Conservation (phyloP, 2,329 filamentous ascomycete species). For the Ophiostoma populinum region DNA sequence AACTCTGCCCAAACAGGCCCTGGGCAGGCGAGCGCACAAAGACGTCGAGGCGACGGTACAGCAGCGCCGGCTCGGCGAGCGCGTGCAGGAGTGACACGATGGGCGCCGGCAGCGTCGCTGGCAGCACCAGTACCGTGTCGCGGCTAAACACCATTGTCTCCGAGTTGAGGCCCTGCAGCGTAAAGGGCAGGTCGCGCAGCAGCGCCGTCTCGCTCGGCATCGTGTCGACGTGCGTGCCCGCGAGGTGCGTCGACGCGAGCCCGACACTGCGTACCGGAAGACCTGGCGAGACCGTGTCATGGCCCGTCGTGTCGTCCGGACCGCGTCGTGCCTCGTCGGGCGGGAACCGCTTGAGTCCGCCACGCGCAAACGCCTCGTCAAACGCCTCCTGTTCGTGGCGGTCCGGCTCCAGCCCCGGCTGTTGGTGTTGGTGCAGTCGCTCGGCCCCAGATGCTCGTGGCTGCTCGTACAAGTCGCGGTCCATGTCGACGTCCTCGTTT, state of each 20-base stretch:
- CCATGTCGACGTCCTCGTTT: conserved; percentile 22
- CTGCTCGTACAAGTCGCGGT: not conserved
- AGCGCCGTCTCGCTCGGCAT: conserved; percentile 49
- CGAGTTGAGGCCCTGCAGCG: conserved; percentile 79
- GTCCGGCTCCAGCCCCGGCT: too few species aligned
- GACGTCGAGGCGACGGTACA: conserved; percentile 63
- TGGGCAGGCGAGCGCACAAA: conserved; percentile 71
- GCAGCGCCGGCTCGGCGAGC: conserved; percentile 79
- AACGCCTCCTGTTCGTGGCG: conserved; percentile 29
- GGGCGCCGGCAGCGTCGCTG: conserved; percentile 62
- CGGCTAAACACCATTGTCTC: conserved; percentile 63
- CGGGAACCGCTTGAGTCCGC: conserved; percentile 29
- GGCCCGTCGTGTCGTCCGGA: conserved; percentile 17
- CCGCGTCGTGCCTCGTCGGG: conserved; percentile 22
- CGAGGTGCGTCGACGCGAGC: conserved; percentile 38
- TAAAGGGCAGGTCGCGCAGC: conserved; percentile 74
- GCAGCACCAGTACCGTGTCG: conserved; percentile 54
- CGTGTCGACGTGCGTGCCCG: conserved; percentile 37
- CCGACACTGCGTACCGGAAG: conserved; percentile 24
- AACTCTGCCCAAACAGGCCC: conserved; percentile 79
- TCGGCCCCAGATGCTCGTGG: not conserved
- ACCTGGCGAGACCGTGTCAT: conserved; percentile 15
- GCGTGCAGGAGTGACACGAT: conserved; percentile 76
- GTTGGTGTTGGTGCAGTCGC: not conserved
- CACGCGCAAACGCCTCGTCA: conserved; percentile 36